Evolutionary conservation across 306 rosid species (phyloP), one percentile per base, ranked within the genome.

Genomic region (Dryas drummondii): DNA sequence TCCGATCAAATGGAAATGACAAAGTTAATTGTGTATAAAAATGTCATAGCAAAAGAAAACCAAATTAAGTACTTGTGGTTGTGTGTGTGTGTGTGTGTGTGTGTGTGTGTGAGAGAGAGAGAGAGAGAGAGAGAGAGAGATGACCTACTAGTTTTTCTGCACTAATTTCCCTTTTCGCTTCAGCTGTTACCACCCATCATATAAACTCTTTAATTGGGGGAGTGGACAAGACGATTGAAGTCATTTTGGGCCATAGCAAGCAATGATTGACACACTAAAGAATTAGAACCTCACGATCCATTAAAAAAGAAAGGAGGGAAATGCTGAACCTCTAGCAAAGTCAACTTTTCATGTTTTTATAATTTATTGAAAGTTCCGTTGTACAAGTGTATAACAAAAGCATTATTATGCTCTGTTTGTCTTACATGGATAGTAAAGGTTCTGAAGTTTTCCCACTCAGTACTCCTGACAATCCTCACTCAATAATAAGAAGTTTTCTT

Each of bases 141-240:
- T 32, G 37, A 32, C 37, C 19, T 27, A 26, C 64, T 58, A 9
- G 64, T 26, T 58, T 66, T 66, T 46, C 37, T 44, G 69, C 70
- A 46, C 41, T 9, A 22, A 22, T 66, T 0, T 16, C 54, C n/a
- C n/a, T 46, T 65, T 66, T 8, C 32, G 40, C 54, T 44, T 66
- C 54, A 45, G 41, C 53, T 64, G 52, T 46, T 46, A 4, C 9
- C 53, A 46, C 11, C 55, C 40, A 52, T 42, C 17, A 62, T 62
- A 45, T 56, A 55, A 57, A 40, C 12, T 41, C 58, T 63, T 48
- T 60, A 5, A 40, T 50, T 47, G 54, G 46, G 32, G 13, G 57
- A 40, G 69, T 13, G 73, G 62, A 27, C 49, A 65, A 72, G 61
- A 67, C 17, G 73, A 66, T 56, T 56, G 45, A 47, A 45, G 4